Base-by-base conservation (phyloP, 2,329 filamentous ascomycete species). In the Aspergillus sp. region DNA sequence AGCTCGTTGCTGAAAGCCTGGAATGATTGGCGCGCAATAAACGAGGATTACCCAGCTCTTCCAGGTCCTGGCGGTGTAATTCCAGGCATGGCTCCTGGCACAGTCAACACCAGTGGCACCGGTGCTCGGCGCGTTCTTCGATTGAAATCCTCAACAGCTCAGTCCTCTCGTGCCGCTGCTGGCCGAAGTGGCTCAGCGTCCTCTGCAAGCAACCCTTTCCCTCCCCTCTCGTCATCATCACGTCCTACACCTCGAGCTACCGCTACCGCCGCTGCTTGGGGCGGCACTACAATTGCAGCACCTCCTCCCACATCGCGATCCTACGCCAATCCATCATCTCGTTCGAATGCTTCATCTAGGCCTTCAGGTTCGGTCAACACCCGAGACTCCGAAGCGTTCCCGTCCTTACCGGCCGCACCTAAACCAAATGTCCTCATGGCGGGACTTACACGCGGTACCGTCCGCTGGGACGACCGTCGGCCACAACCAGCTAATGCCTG, bases 21-120 rank as follows among this genome's bases (percentile, higher is more conserved):
- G 93, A 92, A 92, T 69, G 91, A 97, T 77, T 97, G 94, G 92
- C 91, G 92, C 51, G 93, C 93, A 43, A 95, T 96, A 78, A 96
- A 96, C 68, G 93, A 97, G 77, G 93, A 97, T 74, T 98, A 97
- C 69, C 94, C 94, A 0, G 92, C 91, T 1, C 82, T 98, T 0
- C 93, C 94, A 1, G 90, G 90, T 0, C 84, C 91, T 0, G 85
- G 86, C 58, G 89, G 90, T 54, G 86, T 89, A 77, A 84, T 88
- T 43, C 88, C 89, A 28, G 80, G 80, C 4, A 76, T 83, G 50
- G 76, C 79, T 2, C 73, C 82, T 5, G 77, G 79, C 25, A 74
- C 76, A 68, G 69, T 74, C 60, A 78, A 75, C 61, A 87, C 90
- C 62, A 72, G 82, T 66, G 82, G 83, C 41, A 87, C 87, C 76